Evolutionary conservation across 1,284 basidiomycete species (phyloP).

Genomic region (Sporisorium iseilematis-ciliati): DNA sequence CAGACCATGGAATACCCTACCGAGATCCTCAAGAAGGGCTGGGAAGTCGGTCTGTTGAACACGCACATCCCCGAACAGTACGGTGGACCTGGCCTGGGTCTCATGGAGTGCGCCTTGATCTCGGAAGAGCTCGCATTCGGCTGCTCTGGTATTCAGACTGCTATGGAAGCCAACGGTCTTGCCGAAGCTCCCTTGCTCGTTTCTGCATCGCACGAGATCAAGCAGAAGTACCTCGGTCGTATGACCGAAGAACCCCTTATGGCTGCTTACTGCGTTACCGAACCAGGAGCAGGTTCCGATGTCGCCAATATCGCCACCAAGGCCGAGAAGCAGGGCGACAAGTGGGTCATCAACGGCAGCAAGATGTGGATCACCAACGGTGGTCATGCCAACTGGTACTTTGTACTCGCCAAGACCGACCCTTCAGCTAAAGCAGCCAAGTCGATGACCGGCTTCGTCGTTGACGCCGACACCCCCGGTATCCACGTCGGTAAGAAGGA

Average conservation of each 20-base stretch:
- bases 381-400: slow-evolving; percentile 74
- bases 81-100: slow-evolving; percentile 73
- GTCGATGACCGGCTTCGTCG: slow-evolving; percentile 74
- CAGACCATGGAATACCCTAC: slow-evolving; percentile 72
- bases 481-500: slow-evolving; percentile 73
- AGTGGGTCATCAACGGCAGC: slow-evolving; percentile 72
- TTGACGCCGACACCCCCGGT: slow-evolving; percentile 73
- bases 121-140: slow-evolving; percentile 73
- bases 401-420: slow-evolving; percentile 74
- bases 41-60: slow-evolving; percentile 63
- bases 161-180: slow-evolving; percentile 72
- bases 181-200: slow-evolving; percentile 74
- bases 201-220: slow-evolving; percentile 72
- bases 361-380: slow-evolving; percentile 74
- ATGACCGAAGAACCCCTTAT: slow-evolving; percentile 75
- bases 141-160: slow-evolving; percentile 74
- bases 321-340: slow-evolving; percentile 73
- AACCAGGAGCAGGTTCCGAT: slow-evolving; percentile 74
- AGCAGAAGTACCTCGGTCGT: slow-evolving; percentile 74
- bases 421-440: slow-evolving; percentile 71
- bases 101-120: slow-evolving; percentile 73
- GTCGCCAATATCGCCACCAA: slow-evolving; percentile 71
- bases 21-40: slow-evolving; percentile 73
- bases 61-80: slow-evolving; percentile 71
- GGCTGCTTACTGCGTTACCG: slow-evolving; percentile 74